Percentiles rank a stretch among this genome's conserved stretches.
Evolutionary conservation across 352 stramenopile species (phyloP).

Genomic region (Phytophthora colocasiae): DNA sequence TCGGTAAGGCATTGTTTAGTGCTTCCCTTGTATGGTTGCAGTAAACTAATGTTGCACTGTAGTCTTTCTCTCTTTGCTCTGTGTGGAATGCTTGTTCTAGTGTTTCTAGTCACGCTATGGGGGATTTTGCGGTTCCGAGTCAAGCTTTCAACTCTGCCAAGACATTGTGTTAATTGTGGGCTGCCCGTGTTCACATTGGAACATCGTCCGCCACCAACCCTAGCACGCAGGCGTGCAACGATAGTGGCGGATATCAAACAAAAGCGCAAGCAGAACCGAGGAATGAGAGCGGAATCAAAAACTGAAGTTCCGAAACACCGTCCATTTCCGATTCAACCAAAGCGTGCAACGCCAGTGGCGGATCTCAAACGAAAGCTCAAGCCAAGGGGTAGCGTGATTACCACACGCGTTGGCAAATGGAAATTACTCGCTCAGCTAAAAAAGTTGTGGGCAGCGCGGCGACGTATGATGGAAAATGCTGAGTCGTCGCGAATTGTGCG

Average conservation of each 20-base stretch:
- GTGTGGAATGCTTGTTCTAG: slow-evolving; percentile 46
- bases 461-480: slow-evolving; percentile 11
- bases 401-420: not conserved
- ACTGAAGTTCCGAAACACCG: slow-evolving; percentile 12
- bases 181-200: slow-evolving; percentile 65
- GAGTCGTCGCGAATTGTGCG: slow-evolving; percentile 21
- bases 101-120: slow-evolving; percentile 50
- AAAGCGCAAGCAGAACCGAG: slow-evolving; percentile 29
- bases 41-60: slow-evolving; percentile 3
- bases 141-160: slow-evolving; percentile 57
- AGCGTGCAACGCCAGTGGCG: slow-evolving; percentile 41
- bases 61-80: slow-evolving; percentile 55
- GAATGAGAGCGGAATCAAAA: too few species aligned
- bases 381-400: too few species aligned
- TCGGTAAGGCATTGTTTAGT: slow-evolving; percentile 24
- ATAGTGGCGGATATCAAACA: slow-evolving; percentile 45
- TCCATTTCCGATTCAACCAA: not conserved
- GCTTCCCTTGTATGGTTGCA: not conserved
- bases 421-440: slow-evolving; percentile 44
- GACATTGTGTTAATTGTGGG: slow-evolving; percentile 66
- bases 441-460: slow-evolving; percentile 16
- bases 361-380: slow-evolving; percentile 55
- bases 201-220: slow-evolving; percentile 13
- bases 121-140: slow-evolving; percentile 66
- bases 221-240: too few species aligned